Percentiles rank a stretch among this genome's conserved stretches.
phyloP scores from a whole-genome alignment of 2,329 filamentous ascomycete species.

The Fusarium paranaense region DNA sequence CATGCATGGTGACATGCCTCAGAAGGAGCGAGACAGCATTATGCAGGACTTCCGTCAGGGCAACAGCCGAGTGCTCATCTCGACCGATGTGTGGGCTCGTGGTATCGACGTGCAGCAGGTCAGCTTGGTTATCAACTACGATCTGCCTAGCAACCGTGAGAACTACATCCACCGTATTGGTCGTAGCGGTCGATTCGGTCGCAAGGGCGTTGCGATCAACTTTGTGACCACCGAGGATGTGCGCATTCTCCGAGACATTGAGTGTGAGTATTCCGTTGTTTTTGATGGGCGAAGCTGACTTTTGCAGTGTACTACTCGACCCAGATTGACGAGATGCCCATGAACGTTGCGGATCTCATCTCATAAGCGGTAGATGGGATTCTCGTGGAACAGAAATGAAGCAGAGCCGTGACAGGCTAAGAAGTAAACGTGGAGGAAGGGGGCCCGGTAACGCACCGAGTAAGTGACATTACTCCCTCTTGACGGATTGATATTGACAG shows the following conservation, averaged over 20 bases:
- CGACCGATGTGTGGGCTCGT: constrained; percentile 96
- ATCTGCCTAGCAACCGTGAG: constrained; percentile 96
- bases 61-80: constrained; percentile 95
- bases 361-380: constrained; percentile 50
- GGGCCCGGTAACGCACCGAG: constrained; percentile 40
- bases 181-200: constrained; percentile 92
- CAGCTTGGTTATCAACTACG: constrained; percentile 98
- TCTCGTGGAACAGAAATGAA: neutral
- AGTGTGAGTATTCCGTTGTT: constrained; percentile 70
- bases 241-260: constrained; percentile 95
- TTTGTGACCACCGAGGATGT: constrained; percentile 99
- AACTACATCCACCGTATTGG: constrained; percentile 99
- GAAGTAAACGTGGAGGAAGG: constrained; percentile 46
- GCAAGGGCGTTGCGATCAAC: constrained; percentile 99
- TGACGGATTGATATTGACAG: neutral
- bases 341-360: constrained; percentile 82
- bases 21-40: constrained; percentile 97
- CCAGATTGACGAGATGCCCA: constrained; percentile 98
- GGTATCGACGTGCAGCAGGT: constrained; percentile 99
- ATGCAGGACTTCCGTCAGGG: constrained; percentile 99
- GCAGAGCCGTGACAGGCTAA: constrained; percentile 30
- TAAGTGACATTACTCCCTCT: constrained; percentile 21
- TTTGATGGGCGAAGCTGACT: constrained; percentile 47
- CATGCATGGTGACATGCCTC: constrained; percentile 99
- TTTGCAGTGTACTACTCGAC: constrained; percentile 88